Percentiles rank a stretch among this genome's conserved stretches.
Conservation (phyloP, 352 stramenopile species). For the Pythium insidiosum region DNA sequence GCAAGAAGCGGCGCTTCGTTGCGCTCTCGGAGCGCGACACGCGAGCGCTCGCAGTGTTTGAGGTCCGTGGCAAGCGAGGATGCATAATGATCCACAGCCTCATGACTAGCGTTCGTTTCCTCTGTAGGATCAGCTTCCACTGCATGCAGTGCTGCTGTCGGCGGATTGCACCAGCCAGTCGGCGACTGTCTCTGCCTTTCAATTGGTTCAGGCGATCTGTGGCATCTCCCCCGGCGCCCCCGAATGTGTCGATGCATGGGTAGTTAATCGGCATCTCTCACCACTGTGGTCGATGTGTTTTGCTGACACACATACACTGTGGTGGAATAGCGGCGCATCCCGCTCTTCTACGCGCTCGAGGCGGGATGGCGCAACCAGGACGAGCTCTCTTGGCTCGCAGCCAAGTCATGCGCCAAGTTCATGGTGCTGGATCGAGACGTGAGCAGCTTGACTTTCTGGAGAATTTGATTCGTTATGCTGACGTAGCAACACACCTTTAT, state of each 20-base stretch:
- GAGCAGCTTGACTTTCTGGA: too few species aligned
- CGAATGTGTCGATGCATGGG: too few species aligned
- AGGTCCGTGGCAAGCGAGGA: too few species aligned
- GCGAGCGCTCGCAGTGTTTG: constrained; percentile 38
- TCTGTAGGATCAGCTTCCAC: constrained; percentile 27
- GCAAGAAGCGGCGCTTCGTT: constrained; percentile 30
- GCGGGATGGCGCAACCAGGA: constrained; percentile 30
- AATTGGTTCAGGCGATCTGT: constrained; percentile 23
- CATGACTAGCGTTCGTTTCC: background rate
- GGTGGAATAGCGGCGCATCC: constrained; percentile 16
- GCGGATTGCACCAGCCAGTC: constrained; percentile 1
- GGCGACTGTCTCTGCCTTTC: too few species aligned
- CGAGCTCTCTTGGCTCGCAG: constrained; percentile 43
- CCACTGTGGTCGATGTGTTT: too few species aligned
- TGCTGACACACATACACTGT: too few species aligned
- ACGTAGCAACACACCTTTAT: too few species aligned
- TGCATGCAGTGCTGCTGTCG: constrained; percentile 27
- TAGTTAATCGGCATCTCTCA: too few species aligned
- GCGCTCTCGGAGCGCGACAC: constrained; percentile 16
- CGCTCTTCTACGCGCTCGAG: constrained; percentile 38
- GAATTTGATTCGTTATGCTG: too few species aligned
- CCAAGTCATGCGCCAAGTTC: too few species aligned
- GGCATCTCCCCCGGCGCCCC: constrained; percentile 13
- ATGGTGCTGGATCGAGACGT: too few species aligned
- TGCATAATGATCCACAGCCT: too few species aligned